phyloP scores from a whole-genome alignment of 2,329 filamentous ascomycete genomes.

The Rhinocladiella mackenziei region DNA sequence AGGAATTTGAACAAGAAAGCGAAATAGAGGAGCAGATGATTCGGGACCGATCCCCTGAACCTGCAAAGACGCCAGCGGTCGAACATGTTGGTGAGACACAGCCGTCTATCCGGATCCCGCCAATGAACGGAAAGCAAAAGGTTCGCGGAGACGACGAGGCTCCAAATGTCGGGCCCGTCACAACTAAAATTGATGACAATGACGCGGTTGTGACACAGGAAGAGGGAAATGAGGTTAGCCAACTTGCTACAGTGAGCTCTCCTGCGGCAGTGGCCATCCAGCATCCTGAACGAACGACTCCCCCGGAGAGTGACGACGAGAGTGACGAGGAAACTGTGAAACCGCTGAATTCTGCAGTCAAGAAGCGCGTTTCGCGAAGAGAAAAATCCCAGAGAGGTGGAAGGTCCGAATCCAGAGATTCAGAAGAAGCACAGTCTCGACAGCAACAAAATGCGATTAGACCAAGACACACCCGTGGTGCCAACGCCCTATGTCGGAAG shows the following conservation, averaged over 20 bases:
- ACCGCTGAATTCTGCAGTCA: background rate
- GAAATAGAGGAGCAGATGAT: background rate
- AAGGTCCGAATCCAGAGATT: background rate
- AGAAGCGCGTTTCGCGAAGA: conserved; percentile 1
- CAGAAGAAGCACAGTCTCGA: background rate
- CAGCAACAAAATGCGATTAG: background rate
- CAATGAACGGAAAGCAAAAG: too few species aligned
- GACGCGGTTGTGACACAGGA: too few species aligned
- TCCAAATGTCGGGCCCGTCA: too few species aligned
- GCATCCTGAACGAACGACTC: background rate
- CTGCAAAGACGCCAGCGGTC: too few species aligned
- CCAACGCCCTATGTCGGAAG: conserved; percentile 33
- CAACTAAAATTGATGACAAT: too few species aligned
- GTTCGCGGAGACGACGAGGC: too few species aligned
- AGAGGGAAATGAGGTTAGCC: background rate
- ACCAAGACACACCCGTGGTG: background rate
- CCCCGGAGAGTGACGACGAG: background rate
- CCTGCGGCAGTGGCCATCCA: background rate
- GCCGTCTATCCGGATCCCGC: too few species aligned
- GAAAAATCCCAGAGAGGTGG: background rate
- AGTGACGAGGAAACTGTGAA: background rate
- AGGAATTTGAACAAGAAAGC: background rate
- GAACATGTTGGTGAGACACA: too few species aligned
- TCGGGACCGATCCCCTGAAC: too few species aligned
- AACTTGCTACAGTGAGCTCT: background rate